These are phyloP conservation scores for Cyclostephanos invisitatus DNA, from an alignment of 108 stramenopile genomes.

Conservation along the genomic window DNA sequence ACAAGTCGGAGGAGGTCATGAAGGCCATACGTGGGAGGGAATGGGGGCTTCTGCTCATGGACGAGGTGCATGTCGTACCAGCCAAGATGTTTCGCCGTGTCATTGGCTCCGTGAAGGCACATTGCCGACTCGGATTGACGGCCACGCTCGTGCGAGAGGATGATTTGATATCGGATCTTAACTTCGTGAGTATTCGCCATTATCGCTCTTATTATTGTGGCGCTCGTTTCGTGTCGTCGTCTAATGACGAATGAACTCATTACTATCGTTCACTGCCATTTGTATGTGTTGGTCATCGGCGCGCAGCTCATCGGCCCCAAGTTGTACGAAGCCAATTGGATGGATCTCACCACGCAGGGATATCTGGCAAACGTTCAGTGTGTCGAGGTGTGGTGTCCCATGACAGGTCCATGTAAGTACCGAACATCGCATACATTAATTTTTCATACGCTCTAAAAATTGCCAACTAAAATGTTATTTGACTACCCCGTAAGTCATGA, in stretches of 20 bases:
- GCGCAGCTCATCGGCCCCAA: constrained; percentile 92
- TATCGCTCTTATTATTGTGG: background rate
- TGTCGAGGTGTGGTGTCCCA: constrained; percentile 98
- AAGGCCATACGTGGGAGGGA: constrained; percentile 88
- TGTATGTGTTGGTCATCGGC: background rate
- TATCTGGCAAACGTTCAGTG: constrained; percentile 99
- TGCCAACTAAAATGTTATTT: background rate
- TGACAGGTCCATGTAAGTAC: constrained; percentile 84
- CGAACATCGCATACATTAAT: background rate
- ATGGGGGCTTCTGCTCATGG: constrained; percentile 99
- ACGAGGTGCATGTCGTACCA: constrained; percentile 97
- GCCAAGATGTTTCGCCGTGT: constrained; percentile 95
- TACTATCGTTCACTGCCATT: background rate
- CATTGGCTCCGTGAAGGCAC: constrained; percentile 92
- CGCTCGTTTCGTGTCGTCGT: too few species aligned
- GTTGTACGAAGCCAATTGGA: constrained; percentile 99
- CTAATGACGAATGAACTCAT: background rate
- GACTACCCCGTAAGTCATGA: constrained; percentile 59
- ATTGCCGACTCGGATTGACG: constrained; percentile 97
- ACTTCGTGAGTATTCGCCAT: constrained; percentile 67
- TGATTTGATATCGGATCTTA: constrained; percentile 95
- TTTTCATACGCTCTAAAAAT: too few species aligned
- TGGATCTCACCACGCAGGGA: constrained; percentile 97
- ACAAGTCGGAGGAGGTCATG: constrained; percentile 86
- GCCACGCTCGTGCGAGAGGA: constrained; percentile 99